These are phyloP conservation scores for Hibiscus tridactylites DNA, from an alignment of 345 rosid genomes.

Conservation along the genomic window DNA sequence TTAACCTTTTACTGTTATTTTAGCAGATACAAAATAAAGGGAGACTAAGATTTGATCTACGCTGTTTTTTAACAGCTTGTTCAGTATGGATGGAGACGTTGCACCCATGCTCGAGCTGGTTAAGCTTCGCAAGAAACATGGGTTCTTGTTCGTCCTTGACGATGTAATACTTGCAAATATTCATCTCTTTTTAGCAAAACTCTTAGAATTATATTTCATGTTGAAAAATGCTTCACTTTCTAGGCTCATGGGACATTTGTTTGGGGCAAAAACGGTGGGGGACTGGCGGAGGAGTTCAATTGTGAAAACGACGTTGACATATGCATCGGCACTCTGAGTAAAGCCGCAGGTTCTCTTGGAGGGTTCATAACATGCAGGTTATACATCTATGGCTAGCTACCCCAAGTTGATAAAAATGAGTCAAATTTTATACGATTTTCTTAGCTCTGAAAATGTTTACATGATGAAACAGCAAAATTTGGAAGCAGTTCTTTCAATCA, in stretches of 20 bases:
- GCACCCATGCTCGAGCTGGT: slow-evolving; percentile 80
- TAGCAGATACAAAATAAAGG: neutral
- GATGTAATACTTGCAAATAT: slow-evolving; percentile 43
- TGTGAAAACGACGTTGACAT: slow-evolving; percentile 79
- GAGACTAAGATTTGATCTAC: neutral
- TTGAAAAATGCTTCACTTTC: neutral
- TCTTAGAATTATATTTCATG: neutral
- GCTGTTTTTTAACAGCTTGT: slow-evolving; percentile 34
- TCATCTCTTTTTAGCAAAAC: too few species aligned
- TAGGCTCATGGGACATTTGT: slow-evolving; percentile 97
- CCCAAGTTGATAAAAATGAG: neutral
- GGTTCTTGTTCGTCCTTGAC: slow-evolving; percentile 73
- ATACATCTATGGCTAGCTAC: too few species aligned
- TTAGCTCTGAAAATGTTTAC: neutral
- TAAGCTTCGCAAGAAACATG: slow-evolving; percentile 61
- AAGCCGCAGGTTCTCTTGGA: slow-evolving; percentile 95
- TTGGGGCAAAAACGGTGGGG: slow-evolving; percentile 59
- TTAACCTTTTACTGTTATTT: neutral
- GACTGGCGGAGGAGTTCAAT: slow-evolving; percentile 75
- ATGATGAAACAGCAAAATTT: neutral
- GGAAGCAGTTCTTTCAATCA: slow-evolving; percentile 3
- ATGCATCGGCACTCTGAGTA: slow-evolving; percentile 82
- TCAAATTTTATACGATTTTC: neutral
- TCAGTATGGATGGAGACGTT: slow-evolving; percentile 99
- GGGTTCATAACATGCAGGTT: slow-evolving; percentile 96